Base-by-base conservation (phyloP, 257 asterid genomes). In the Leonotis leonurus region DNA sequence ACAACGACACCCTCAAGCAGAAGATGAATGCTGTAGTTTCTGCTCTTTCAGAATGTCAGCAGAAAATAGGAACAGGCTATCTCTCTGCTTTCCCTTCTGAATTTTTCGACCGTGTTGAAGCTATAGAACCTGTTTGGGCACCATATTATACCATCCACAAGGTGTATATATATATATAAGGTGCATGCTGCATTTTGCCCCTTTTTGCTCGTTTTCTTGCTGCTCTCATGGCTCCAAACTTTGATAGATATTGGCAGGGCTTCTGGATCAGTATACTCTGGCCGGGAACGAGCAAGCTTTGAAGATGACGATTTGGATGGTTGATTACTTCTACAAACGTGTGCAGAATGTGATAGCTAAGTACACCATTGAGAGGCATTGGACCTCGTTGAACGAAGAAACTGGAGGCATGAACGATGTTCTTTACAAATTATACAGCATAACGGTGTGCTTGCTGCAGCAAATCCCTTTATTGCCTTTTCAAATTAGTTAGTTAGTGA, bases 381-480 rank as follows among this genome's bases (percentile, higher is more conserved):
- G 90, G 87, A 16, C 14, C 2, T 64, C 91, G 5, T 60, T 92
- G 36, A 92, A 92, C n/a, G 97, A 89, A 65, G 99, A 92, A 79
- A 73, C 83, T 13, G 97, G 99, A 46, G 99, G 99, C 78, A 92
- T 92, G 99, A 92, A 92, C 54, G 99, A 92, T 41, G 83, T 87
- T 37, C 95, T 92, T 36, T 89, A 92, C 80, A 78, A 56, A 60
- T 60, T 92, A 39, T 85, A 84, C 77, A 69, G 69, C 58, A 64
- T 89, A 46, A 88, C 96, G 78, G 98, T 91, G 69, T 0, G 87
- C 29, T 41, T 0, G 87, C 37, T 44, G 16, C 50, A 7, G 29
- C 7, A 44, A 43, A n/a, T n/a, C n/a, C n/a, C n/a, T 44, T 14
- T 25, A 24, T 22, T 24, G 24, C 26, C 29, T 48, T 44, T 44